Evolutionary conservation across 2,329 filamentous ascomycete species (phyloP), one percentile per base, ranked within the genome.

Genomic region (Fusarium staphyleae): DNA sequence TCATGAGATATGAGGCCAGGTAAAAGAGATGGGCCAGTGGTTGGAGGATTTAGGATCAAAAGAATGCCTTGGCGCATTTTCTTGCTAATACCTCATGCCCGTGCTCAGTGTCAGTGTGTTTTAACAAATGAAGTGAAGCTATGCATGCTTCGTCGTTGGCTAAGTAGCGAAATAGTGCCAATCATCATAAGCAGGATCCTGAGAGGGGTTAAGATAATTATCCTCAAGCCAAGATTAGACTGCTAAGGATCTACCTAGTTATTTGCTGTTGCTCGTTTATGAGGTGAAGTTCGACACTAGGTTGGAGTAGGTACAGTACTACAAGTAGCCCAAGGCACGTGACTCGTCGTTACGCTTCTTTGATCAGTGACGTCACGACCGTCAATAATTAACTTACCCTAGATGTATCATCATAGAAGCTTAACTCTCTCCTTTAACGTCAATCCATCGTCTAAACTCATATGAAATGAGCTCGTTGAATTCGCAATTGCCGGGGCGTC

Each of bases 1-100:
- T 57, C 63, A 66, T 63, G 63, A 67, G 59, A 57, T 52, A 65
- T 57, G 65, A 62, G 44, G 52, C 58, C 57, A 55, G 50, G 48
- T 42, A 66, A 67, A 67, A 67, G 63, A 65, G 63, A 43, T 29
- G 63, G 55, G 48, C 45, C 42, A 39, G 41, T 48, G 47, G 57
- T 57, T 59, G 39, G 54, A 55, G 34, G 53, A 62, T 48, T 51
- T 62, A 62, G 58, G 52, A 59, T 63, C 45, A 62, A 60, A 42
- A 44, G 46, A 66, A 67, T 66, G 59, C 61, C 52, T 63, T 48
- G 51, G 60, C 37, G 60, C 60, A 67, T 44, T 50, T 60, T 41
- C 52, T 63, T 62, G 60, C 50, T 8, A 60, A 45, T 28, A 14
- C 8, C 47, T 39, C 9, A n/a, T 13, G 13, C 34, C 19, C 43